A percentile compares a stretch with the other conserved stretches of the same genome.
phyloP scores from a whole-genome alignment of 179 eudicot genomes.

The Spinacia oleracea region DNA sequence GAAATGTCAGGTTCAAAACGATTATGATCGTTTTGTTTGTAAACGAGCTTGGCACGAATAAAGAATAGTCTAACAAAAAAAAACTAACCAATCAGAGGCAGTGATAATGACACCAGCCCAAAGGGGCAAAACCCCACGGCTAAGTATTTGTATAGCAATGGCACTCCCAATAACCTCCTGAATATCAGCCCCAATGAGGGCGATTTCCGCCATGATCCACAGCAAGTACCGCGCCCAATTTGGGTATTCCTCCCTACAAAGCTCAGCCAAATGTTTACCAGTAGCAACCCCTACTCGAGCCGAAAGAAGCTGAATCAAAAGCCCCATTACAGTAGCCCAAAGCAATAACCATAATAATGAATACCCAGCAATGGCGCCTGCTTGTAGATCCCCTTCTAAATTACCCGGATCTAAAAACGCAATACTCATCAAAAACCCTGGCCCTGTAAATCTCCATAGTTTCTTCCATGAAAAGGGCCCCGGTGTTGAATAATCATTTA shows the following conservation, averaged over 20 bases:
- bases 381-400: constrained; percentile 82
- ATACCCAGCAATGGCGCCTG: constrained; percentile 89
- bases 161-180: constrained; percentile 98
- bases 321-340: constrained; percentile 87
- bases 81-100: constrained; percentile 71
- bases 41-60: neutral
- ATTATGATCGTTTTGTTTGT: no score
- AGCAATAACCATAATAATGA: constrained; percentile 73
- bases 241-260: constrained; percentile 84
- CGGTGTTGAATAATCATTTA: constrained; percentile 14
- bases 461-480: constrained; percentile 78
- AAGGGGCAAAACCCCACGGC: constrained; percentile 71
- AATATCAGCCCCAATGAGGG: constrained; percentile 89
- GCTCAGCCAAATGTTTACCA: constrained; percentile 80
- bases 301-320: constrained; percentile 68
- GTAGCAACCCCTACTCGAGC: constrained; percentile 81
- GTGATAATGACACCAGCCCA: constrained; percentile 96
- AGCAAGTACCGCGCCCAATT: constrained; percentile 60
- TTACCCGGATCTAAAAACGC: constrained; percentile 89
- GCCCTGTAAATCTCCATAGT: constrained; percentile 77
- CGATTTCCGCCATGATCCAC: constrained; percentile 93
- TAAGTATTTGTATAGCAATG: constrained; percentile 82
- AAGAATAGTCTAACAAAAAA: neutral
- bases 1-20: neutral
- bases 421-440: constrained; percentile 81